These are phyloP conservation scores for Aspergillaceae sp. DNA, from an alignment of 2,329 filamentous ascomycete genomes.

Conservation along the genomic window DNA sequence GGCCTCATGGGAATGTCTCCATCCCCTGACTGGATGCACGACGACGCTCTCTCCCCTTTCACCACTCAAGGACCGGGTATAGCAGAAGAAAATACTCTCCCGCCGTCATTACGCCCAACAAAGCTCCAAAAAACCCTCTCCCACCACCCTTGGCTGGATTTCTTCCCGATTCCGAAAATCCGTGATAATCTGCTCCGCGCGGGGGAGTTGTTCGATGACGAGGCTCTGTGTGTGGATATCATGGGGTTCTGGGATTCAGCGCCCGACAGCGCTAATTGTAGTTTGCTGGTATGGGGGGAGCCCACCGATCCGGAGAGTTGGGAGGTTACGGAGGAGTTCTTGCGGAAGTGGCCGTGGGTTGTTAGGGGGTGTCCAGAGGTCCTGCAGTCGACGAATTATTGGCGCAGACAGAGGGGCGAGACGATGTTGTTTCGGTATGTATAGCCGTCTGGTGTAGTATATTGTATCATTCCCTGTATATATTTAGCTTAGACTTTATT, in stretches of 20 bases:
- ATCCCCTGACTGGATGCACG: constrained; percentile 13
- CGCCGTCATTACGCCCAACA: constrained; percentile 29
- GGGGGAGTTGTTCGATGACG: constrained; percentile 24
- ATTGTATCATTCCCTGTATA: too few species aligned
- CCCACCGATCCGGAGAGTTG: constrained; percentile 38
- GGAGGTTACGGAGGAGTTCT: constrained; percentile 41
- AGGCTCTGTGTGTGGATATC: constrained; percentile 31
- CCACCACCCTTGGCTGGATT: constrained; percentile 36
- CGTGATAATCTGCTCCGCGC: constrained; percentile 34
- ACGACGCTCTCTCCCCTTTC: constrained; percentile 23
- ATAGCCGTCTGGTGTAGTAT: background rate
- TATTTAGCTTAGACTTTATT: too few species aligned
- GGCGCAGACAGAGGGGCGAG: constrained; percentile 19
- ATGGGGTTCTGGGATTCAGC: constrained; percentile 24
- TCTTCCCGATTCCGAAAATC: constrained; percentile 26
- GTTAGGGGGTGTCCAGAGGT: constrained; percentile 18
- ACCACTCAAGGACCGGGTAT: constrained; percentile 5
- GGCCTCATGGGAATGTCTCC: constrained; percentile 17
- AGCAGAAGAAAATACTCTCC: constrained; percentile 11
- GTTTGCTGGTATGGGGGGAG: constrained; percentile 44
- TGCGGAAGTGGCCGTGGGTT: constrained; percentile 37
- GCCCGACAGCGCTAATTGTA: constrained; percentile 11
- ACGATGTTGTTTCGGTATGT: constrained; percentile 21
- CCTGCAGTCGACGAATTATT: constrained; percentile 18
- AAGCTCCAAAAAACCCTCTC: constrained; percentile 25